Evolutionary conservation across 1,284 basidiomycete genomes (phyloP).

Genomic region (Cystobasidium slooffiae): DNA sequence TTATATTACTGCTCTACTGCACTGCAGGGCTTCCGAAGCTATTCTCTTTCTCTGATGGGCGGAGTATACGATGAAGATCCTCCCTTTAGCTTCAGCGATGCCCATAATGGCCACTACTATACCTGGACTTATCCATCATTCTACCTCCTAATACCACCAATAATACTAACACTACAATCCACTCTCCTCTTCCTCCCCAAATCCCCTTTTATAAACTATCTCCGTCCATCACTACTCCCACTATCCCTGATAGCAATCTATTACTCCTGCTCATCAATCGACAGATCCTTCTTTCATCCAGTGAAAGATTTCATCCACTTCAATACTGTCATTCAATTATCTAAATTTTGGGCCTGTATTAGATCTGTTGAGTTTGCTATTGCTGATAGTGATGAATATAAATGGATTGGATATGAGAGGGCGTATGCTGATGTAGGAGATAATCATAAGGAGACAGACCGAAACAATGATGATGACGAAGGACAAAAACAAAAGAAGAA

Average conservation of each 20-base stretch:
- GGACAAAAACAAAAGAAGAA: background rate
- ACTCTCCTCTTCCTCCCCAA: conserved; percentile 9
- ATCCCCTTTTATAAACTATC: background rate
- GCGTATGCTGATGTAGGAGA: conserved; percentile 6
- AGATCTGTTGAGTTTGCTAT: conserved; percentile 29
- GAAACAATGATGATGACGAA: background rate
- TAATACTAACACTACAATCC: conserved; percentile 25
- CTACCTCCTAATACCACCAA: conserved; percentile 1
- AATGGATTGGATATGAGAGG: conserved; percentile 34
- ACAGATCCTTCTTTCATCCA: conserved; percentile 23
- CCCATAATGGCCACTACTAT: background rate
- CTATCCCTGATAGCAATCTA: conserved; percentile 19
- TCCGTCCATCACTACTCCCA: conserved; percentile 24
- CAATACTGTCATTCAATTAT: conserved; percentile 38
- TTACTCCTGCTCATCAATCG: background rate
- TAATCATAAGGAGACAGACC: background rate
- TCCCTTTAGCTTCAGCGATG: no score
- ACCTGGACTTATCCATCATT: conserved; percentile 17
- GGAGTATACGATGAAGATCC: background rate
- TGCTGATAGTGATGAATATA: background rate
- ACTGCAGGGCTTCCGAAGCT: no score
- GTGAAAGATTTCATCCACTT: conserved; percentile 22
- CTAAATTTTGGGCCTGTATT: conserved; percentile 33
- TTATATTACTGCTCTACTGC: no score
- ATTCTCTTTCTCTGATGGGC: no score